Conservation (phyloP, 305 asterid genomes). For the Caryopteris hybrid region DNA sequence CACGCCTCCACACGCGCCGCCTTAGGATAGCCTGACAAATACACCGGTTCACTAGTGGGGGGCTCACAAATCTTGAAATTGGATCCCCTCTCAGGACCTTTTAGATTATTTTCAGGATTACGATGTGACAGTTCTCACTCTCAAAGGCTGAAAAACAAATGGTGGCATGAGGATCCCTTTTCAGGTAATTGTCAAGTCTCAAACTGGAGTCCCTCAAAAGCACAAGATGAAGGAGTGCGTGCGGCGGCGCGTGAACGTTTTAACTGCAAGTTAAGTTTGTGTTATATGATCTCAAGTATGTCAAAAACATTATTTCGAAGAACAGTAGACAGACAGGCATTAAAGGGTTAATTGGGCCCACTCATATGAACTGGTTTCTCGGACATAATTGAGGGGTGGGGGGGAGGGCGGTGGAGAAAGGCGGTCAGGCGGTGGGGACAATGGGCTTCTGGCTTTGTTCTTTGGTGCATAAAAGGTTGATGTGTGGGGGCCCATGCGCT, state of each 20-base stretch:
- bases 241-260: constrained; percentile 20
- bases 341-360: constrained; percentile 23
- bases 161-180: constrained; percentile 1
- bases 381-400: constrained; percentile 12
- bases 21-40: neutral
- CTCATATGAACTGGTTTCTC: constrained; percentile 37
- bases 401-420: constrained; percentile 8
- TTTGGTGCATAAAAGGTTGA: constrained; percentile 14
- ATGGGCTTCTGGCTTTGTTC: constrained; percentile 24
- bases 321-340: constrained; percentile 28
- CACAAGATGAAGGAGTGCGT: neutral
- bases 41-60: neutral
- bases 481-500: constrained; percentile 15
- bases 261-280: neutral
- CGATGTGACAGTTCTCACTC: constrained; percentile 4
- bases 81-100: constrained; percentile 23
- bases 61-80: constrained; percentile 16
- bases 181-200: no score
- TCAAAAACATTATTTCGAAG: neutral
- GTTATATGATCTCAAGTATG: neutral
- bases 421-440: constrained; percentile 28
- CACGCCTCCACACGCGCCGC: constrained; percentile 18
- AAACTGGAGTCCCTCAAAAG: neutral
- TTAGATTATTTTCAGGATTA: neutral
- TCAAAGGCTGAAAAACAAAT: neutral